Percentiles rank a stretch among this genome's conserved stretches.
phyloP scores from a whole-genome alignment of 768 basidiomycete genomes.

The Mycena galopus region DNA sequence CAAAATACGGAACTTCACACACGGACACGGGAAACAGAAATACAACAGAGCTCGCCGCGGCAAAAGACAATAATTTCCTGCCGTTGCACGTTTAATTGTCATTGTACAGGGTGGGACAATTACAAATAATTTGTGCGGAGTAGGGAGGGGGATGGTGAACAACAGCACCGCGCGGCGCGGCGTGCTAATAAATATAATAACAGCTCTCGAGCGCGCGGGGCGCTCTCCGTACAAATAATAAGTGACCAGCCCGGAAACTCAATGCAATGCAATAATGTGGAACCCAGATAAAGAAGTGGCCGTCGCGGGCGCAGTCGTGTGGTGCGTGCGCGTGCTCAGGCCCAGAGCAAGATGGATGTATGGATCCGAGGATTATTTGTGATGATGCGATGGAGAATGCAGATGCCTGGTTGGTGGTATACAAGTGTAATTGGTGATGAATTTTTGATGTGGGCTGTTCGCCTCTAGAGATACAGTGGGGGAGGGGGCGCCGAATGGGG shows the following conservation, averaged over 20 bases:
- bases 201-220: background rate
- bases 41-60: background rate
- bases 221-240: constrained; percentile 21
- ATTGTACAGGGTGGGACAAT: constrained; percentile 31
- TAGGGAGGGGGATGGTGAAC: background rate
- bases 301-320: background rate
- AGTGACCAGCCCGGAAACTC: constrained; percentile 18
- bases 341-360: constrained; percentile 13
- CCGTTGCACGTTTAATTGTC: constrained; percentile 7
- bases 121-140: constrained; percentile 33
- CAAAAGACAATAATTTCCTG: constrained; percentile 5
- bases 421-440: constrained; percentile 25
- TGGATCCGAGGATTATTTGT: background rate
- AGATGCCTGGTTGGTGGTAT: constrained; percentile 25
- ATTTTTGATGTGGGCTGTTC: constrained; percentile 21
- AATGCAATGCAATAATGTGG: constrained; percentile 8
- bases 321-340: constrained; percentile 10
- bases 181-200: constrained; percentile 31
- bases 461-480: constrained; percentile 39
- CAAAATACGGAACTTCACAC: background rate
- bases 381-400: constrained; percentile 27
- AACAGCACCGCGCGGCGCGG: background rate
- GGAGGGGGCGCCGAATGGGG: constrained; percentile 26
- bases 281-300: constrained; percentile 13
- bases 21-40: constrained; percentile 1